Evolutionary conservation across 371 early-diverging fungal species (phyloP).

Genomic region (Mucor sp.): DNA sequence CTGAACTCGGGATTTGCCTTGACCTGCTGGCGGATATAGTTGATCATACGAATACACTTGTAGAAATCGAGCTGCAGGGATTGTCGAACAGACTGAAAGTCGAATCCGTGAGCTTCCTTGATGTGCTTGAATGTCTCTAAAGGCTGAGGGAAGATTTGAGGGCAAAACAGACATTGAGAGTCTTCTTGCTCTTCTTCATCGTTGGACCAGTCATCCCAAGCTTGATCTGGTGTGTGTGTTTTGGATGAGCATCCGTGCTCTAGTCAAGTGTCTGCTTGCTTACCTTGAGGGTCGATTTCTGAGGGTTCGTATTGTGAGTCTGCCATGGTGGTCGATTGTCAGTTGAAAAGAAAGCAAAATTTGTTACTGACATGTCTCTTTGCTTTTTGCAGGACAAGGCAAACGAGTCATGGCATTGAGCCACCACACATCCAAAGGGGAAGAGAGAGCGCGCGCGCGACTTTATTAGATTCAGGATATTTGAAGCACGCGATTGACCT

Average conservation of each 20-base stretch:
- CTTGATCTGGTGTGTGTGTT: conserved; percentile 19
- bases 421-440: neutral
- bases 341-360: conserved; percentile 5
- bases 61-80: conserved; percentile 76
- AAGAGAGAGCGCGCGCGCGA: neutral
- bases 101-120: conserved; percentile 65
- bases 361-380: conserved; percentile 1
- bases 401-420: conserved; percentile 6
- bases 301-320: conserved; percentile 42
- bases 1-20: neutral
- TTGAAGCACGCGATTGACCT: neutral
- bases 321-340: neutral
- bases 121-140: conserved; percentile 69
- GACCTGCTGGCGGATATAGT: conserved; percentile 73
- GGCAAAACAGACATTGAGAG: conserved; percentile 79
- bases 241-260: neutral
- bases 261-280: neutral
- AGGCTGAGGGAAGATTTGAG: conserved; percentile 47
- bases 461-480: neutral
- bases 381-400: conserved; percentile 13
- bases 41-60: conserved; percentile 83
- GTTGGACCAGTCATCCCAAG: conserved; percentile 86
- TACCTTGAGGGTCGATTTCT: conserved; percentile 45
- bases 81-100: conserved; percentile 61
- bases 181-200: conserved; percentile 59